These are phyloP conservation scores for Yamadazyma songkhlaensis DNA, from an alignment of 1,139 yeast species.

Conservation along the genomic window DNA sequence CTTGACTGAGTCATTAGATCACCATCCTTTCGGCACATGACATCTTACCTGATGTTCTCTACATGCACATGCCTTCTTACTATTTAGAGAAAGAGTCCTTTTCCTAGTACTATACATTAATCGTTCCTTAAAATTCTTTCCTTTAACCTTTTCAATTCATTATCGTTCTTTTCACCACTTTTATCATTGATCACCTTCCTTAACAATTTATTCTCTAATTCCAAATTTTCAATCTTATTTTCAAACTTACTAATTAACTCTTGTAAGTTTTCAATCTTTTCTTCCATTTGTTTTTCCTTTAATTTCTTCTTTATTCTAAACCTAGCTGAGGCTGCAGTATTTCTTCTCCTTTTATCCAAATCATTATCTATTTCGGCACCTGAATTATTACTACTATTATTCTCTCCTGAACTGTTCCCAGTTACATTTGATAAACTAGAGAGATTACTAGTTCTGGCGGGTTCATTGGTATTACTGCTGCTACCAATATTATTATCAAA, in stretches of 20 bases:
- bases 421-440: background rate
- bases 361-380: conserved; percentile 13
- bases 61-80: too few relatives aligned
- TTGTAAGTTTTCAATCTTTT: conserved; percentile 42
- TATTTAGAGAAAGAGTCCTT: too few relatives aligned
- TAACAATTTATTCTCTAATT: conserved; percentile 79
- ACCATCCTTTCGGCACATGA: too few relatives aligned
- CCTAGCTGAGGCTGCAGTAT: conserved; percentile 63
- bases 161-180: conserved; percentile 42
- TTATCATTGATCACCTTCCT: conserved; percentile 59
- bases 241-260: conserved; percentile 39
- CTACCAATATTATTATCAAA: background rate
- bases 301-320: conserved; percentile 60
- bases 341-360: conserved; percentile 51
- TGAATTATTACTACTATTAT: background rate
- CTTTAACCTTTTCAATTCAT: conserved; percentile 36
- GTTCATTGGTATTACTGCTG: background rate
- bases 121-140: conserved; percentile 24
- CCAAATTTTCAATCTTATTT: conserved; percentile 47
- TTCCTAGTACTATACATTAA: background rate
- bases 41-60: too few relatives aligned
- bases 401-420: background rate
- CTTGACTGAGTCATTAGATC: too few relatives aligned
- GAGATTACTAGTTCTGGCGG: too few relatives aligned
- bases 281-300: conserved; percentile 59